Base-by-base conservation (phyloP, 2,329 filamentous ascomycete species). In the Leptographium lundbergii region DNA sequence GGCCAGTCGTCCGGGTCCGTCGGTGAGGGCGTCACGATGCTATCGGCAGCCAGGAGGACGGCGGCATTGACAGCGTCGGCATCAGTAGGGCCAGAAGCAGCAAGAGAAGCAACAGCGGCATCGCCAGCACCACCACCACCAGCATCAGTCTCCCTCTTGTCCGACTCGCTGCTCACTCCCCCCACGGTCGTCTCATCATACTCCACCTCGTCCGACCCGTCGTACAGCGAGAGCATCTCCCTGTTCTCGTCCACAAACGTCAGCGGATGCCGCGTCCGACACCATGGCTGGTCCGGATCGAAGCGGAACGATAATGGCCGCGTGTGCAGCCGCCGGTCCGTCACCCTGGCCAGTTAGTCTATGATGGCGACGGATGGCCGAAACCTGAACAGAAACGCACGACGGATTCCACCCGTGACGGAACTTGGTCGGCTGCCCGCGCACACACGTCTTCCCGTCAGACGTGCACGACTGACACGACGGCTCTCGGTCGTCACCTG, bases 161-260 rank as follows among this genome's bases (percentile, higher is more conserved):
- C 32, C 32, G 32, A 10, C 32, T 11, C 32, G 32, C 32, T 34
- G 32, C 32, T 34, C 32, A 2, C n/a, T n/a, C n/a, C n/a, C n/a
- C n/a, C n/a, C n/a, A n/a, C n/a, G n/a, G n/a, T n/a, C 3, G 14
- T 17, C 36, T 39, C 36, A 6, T 39, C 36, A 9, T 14, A 39
- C 13, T 50, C 47, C 22, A n/a, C n/a, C n/a, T 27, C 47, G 11
- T 50, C 55, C 4, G 42, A 11, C 4, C 9, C 39, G 13, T 53
- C 56, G 22, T 53, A 57, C 1, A 57, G 36, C 1, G 56, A 42
- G 14, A 42, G 14, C 29, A 57, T 27, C 19, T 53, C 56, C n/a
- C 56, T 7, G 56, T 53, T 57, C 24, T 57, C 56, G n/a, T 57
- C 48, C 4, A 57, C 56, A 57, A 57, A 57, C 4, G 56, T 57